Evolutionary conservation across 768 basidiomycete species (phyloP), one percentile per base, ranked within the genome.

Genomic region (Neoboletus magnificus): DNA sequence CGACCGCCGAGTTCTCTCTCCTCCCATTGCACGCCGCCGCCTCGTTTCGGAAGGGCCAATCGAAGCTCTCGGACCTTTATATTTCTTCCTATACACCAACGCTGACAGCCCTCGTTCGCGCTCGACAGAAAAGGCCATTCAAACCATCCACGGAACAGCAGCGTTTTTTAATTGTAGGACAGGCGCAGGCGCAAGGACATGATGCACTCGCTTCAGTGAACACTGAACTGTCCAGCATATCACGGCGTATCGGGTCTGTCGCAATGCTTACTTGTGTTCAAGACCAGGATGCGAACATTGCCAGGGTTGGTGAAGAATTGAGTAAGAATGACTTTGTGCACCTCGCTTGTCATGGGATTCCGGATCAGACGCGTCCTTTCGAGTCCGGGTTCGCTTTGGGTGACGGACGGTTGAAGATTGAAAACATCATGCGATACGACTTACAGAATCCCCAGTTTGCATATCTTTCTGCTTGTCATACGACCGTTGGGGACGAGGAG

Each of bases 281-380:
- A 35, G 33, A 35, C 15, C 33, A 35, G 15, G 33, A 16, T 35
- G 33, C 33, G 1, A 35, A 35, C 6, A 35, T 35, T 7, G 33
- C 15, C 33, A 35, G 7, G 30, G 30, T 32, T 32, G 30, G 11
- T 32, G 11, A 32, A 32, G 30, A 32, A 32, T 32, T 32, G 30
- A 11, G 30, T 3, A 32, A 32, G 30, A 32, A 32, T 6, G 30
- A 12, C 11, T 32, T 32, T 32, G 30, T 15, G 33, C 33, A 35
- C 33, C 33, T 35, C 5, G 33, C 33, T 15, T 68, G 66, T 37
- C 68, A 69, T 33, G 68, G 62, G 6, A 42, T 43, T 16, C 60
- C 54, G 15, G 39, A 57, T 18, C 25, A 4, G 10, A 25, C 10
- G 20, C 48, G 5, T 58, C 62, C 30, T 30, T 30, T 30, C 10